Conservation (phyloP, 768 basidiomycete genomes). For the Jaapia argillacea region DNA sequence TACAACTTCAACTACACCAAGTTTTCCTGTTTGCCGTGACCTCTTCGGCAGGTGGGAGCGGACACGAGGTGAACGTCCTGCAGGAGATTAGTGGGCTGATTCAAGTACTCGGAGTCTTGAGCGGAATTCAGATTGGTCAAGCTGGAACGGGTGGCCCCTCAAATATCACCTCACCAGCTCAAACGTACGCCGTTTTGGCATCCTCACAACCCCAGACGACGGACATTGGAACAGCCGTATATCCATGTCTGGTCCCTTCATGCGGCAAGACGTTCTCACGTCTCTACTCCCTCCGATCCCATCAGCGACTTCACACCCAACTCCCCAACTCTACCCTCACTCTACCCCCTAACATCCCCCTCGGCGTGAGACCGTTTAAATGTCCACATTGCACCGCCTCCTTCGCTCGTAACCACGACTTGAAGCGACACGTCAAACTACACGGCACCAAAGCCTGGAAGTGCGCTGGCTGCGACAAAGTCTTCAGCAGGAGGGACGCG, state of each 20-base stretch:
- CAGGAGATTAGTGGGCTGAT: conserved; percentile 77
- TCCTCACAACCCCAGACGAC: conserved; percentile 19
- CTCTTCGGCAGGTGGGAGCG: conserved; percentile 40
- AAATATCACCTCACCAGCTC: too few species aligned
- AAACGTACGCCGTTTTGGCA: conserved; percentile 17
- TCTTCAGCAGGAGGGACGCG: conserved; percentile 71
- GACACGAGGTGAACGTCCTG: conserved; percentile 42
- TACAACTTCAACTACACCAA: conserved; percentile 65
- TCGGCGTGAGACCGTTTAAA: conserved; percentile 49
- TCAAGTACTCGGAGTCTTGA: conserved; percentile 73
- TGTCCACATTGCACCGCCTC: conserved; percentile 62
- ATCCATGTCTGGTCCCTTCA: conserved; percentile 58
- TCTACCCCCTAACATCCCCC: too few species aligned
- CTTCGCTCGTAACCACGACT: conserved; percentile 71
- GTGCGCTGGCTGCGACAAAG: conserved; percentile 63
- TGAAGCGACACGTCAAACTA: conserved; percentile 65
- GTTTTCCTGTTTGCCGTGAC: conserved; percentile 73
- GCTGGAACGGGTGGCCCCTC: too few species aligned
- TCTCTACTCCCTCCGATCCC: conserved; percentile 58
- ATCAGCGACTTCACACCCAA: conserved; percentile 47
- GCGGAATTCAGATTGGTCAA: conserved; percentile 64
- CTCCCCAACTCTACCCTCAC: too few species aligned
- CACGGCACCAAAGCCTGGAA: conserved; percentile 70
- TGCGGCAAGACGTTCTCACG: conserved; percentile 66
- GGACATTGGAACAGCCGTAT: conserved; percentile 68